phyloP scores from a whole-genome alignment of 305 asterid genomes.

The Salvia sclarea region DNA sequence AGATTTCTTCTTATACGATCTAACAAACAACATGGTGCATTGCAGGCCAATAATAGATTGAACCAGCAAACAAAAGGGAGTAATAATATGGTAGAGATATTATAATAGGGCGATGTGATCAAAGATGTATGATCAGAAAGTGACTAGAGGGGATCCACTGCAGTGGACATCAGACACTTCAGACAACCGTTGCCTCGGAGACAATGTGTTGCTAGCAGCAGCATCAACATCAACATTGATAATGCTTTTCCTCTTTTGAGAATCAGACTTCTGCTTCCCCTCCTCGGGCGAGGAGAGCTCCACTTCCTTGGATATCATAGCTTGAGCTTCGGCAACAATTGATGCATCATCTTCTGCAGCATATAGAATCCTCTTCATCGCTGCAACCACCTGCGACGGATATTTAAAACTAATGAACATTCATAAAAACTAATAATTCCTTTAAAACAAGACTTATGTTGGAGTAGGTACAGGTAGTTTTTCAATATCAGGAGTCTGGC shows the following conservation, averaged over 20 bases:
- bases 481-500: conserved; percentile 75
- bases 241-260: conserved; percentile 78
- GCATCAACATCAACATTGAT: conserved; percentile 68
- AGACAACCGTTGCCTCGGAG: conserved; percentile 75
- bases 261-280: conserved; percentile 49
- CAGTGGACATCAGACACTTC: conserved; percentile 83
- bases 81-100: conserved; percentile 15
- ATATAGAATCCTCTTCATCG: conserved; percentile 66
- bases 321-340: conserved; percentile 72
- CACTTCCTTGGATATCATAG: conserved; percentile 51
- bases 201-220: conserved; percentile 67
- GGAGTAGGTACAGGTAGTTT: conserved; percentile 52
- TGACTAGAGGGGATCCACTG: conserved; percentile 83
- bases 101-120: not conserved
- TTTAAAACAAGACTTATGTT: not conserved
- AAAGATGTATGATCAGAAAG: conserved; percentile 45
- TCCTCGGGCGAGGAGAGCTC: conserved; percentile 48
- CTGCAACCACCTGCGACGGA: conserved; percentile 59
- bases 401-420: not conserved
- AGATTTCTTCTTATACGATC: conserved; percentile 27
- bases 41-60: conserved; percentile 31
- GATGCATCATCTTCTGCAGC: conserved; percentile 71
- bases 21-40: conserved; percentile 35
- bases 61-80: conserved; percentile 13
- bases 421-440: not conserved